phyloP scores from a whole-genome alignment of 306 rosid genomes.

The Dalbergia cochinchinensis region DNA sequence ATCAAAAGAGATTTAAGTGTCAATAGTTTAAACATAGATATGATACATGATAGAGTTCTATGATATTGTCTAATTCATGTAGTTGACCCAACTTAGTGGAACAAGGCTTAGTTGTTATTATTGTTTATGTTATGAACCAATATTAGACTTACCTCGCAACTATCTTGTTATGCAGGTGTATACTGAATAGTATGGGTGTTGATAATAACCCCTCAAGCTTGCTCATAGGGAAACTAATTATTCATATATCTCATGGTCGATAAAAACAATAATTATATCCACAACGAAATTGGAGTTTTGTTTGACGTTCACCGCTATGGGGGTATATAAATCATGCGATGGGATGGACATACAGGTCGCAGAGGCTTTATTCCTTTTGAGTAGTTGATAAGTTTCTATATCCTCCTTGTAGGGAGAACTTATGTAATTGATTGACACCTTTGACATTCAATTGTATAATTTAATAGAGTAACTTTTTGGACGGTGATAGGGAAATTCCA shows the following conservation, averaged over 20 bases:
- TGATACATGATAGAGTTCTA: too few relatives aligned
- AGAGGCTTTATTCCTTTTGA: not conserved
- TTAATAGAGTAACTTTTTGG: constrained; percentile 16
- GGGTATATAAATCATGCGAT: constrained; percentile 10
- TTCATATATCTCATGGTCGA: constrained; percentile 20
- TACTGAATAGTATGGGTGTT: not conserved
- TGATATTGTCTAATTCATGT: too few relatives aligned
- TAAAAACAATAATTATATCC: constrained; percentile 13
- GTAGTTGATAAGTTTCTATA: constrained; percentile 10
- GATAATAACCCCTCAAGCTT: constrained; percentile 1
- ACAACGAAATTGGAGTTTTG: constrained; percentile 40
- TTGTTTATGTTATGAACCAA: not conserved
- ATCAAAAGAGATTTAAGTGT: too few relatives aligned
- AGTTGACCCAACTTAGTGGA: too few relatives aligned
- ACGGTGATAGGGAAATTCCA: not conserved
- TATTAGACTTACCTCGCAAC: not conserved
- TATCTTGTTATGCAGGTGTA: constrained; percentile 39
- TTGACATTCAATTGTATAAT: constrained; percentile 8
- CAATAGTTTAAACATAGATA: too few relatives aligned
- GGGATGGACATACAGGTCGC: constrained; percentile 21
- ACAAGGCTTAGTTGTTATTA: too few relatives aligned
- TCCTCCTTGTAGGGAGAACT: not conserved
- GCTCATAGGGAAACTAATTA: constrained; percentile 3
- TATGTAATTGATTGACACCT: constrained; percentile 14
- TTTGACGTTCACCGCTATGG: constrained; percentile 12